Base-by-base conservation (phyloP, 2,329 filamentous ascomycete genomes). In the Aspergillus neotritici region DNA sequence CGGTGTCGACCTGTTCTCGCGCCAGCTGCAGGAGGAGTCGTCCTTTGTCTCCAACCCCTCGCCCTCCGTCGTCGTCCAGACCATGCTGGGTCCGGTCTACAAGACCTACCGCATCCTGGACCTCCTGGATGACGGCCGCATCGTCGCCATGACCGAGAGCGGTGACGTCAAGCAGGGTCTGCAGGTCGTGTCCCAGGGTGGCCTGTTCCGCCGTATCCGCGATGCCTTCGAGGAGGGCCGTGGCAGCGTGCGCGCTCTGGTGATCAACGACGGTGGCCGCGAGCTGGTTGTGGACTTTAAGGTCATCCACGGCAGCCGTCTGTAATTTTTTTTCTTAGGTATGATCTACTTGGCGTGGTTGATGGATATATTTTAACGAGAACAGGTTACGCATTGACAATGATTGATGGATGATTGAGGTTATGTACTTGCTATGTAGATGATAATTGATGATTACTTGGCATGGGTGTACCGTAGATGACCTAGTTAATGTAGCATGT, bases 51-150 rank as follows among this genome's bases (percentile, higher is more conserved):
- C 87, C 74, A 94, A 94, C 85, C 93, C 93, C 55, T 87, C 86
- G 56, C 91, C 91, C 60, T 95, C 87, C 60, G 93, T 98, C 49
- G 83, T 97, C 53, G 91, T 98, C 64, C 93, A 98, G 85, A 97
- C 91, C 77, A 97, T 98, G 89, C 86, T 94, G 57, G 93, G 91
- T 62, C 93, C 93, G 53, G 83, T 97, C 77, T 96, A 97, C 88
- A 97, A 97, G 88, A 93, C 97, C 81, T 98, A 98, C 85, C 90
- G 93, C 66, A 91, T 98, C 68, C 85, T 98, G 51, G 93, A 98
- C 78, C 85, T 98, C 71, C 84, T 89, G 71, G 87, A 94, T 56
- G 90, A 83, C 62, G 77, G 79, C 64, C 72, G 74, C 58, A 71
- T 98, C 65, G 88, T 94, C 56, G 90, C 90, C 78, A 97, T 98